A percentile compares a stretch with the other conserved stretches of the same genome.
These are phyloP conservation scores for Uronychia setigera DNA, from an alignment of 73 alveolate species.

Conservation along the genomic window DNA sequence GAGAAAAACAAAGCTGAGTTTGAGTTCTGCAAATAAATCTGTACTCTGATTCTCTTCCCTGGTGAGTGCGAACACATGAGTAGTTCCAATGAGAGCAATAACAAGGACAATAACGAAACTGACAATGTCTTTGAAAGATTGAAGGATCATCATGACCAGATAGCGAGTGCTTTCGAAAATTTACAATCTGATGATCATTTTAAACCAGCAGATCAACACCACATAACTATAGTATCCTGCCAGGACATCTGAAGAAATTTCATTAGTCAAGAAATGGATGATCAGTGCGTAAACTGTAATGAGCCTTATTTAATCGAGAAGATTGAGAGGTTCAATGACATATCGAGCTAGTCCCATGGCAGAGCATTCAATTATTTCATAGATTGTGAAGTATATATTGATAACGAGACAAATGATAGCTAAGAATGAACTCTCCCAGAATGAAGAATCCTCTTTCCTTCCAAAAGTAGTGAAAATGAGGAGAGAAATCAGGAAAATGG, in stretches of 20 bases:
- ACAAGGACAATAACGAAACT: background rate
- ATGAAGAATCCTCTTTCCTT: background rate
- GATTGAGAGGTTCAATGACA: background rate
- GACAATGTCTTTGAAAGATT: background rate
- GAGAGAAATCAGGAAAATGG: background rate
- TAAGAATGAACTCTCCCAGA: too few species aligned
- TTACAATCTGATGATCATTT: background rate
- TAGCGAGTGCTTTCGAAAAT: background rate
- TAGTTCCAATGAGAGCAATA: background rate
- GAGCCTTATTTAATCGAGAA: background rate
- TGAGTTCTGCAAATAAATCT: too few species aligned
- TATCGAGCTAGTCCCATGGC: background rate
- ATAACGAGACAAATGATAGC: background rate
- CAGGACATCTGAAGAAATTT: background rate
- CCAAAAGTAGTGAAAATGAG: background rate
- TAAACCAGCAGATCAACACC: background rate
- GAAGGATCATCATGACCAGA: background rate
- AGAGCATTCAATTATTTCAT: background rate
- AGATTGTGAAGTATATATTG: background rate
- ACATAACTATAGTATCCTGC: background rate
- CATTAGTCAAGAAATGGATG: background rate
- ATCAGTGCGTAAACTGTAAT: background rate
- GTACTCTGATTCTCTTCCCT: too few species aligned
- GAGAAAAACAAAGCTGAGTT: too few species aligned
- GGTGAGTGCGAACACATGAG: background rate